Base-by-base conservation (phyloP, 1,139 yeast species). In the Scheffersomyces parashehatae region DNA sequence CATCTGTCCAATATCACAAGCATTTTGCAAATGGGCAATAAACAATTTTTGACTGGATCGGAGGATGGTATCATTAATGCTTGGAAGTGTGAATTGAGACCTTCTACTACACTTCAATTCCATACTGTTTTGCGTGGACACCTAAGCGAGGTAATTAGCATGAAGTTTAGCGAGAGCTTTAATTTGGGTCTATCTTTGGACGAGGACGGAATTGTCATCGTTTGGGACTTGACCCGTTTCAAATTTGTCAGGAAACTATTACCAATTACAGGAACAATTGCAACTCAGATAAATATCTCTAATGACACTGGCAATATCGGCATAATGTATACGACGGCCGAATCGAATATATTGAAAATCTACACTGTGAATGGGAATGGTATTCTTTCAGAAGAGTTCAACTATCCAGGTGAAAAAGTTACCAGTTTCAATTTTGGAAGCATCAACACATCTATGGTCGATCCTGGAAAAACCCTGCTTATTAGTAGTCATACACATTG, bases 211-310 rank as follows among this genome's bases (percentile, higher is more conserved):
- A 56, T 59, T 2, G 77, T 77, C 3, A 74, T 72, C 24, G 48
- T 79, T 5, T 84, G 91, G 91, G 87, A 85, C 52, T 54, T 79
- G 36, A 70, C 80, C 0, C 61, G 83, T 29, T 71, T 68, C 43
- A 73, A 70, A 41, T 70, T 73, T 40, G 74, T 85, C 9, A 61
- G 85, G 43, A 64, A 65, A 39, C 55, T 85, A 2, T 28, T 45
- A 3, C 54, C 58, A 5, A 51, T 58, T 1, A 41, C 35, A 5
- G 52, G 55, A 2, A 45, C 46, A 2, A 38, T 40, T 12, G 50
- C 14, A 14, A 42, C 54, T 6, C 14, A 67, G 26, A 60, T 75
- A 3, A 67, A 79, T 7, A 69, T 84, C 20, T 80, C 86, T 1
- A 73, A 77, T 51, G 81, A 79, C 43, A 65, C 80, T 0, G 90